Evolutionary conservation across 2,329 filamentous ascomycete genomes (phyloP), one percentile per base, ranked within the genome.

Genomic region (Dothiorella sarmentorum): DNA sequence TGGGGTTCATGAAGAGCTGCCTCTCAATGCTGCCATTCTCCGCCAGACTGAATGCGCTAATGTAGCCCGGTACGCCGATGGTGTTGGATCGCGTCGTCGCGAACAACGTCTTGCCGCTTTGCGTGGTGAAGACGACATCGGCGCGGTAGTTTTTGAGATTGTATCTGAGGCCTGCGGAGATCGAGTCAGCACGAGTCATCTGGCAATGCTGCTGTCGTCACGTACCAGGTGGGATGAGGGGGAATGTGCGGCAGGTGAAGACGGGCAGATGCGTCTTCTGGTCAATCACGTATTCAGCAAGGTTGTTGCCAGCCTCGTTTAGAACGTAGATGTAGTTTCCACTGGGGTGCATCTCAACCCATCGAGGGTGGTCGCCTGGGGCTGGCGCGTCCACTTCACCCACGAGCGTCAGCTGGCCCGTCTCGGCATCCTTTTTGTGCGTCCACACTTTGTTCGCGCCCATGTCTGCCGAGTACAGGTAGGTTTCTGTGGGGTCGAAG

Each of bases 231-330:
- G 91, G 91, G 63, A 96, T 89, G 47, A 96, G 79, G 2, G 91
- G 90, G 71, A 85, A 95, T 56, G 82, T 80, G 63, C 87, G 84
- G 69, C 88, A 82, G 4, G 90, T 95, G 75, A 90, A 94, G 17
- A 90, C 82, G 11, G 91, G 91, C 69, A 90, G 76, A 71, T 85
- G 87, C 3, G 88, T 90, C 43, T 78, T 72, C 58, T 85, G 83
- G 71, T 94, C 88, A 73, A 96, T 85, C 63, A 89, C 81, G 73
- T 94, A 96, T 66, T 91, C 88, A 71, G 85, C 90, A 59, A 96
- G 76, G 53, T 87, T 80, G 76, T 96, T 96, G 57, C 90, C 90
- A n/a, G 86, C 87, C 75, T 96, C 91, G 89, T 94, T 95, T 65
- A 96, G 80, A 7, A 84, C 90, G 75, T 95, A 96, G 59, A 96